Conservation (phyloP, 768 basidiomycete genomes). For the Rhizopogon sp. region DNA sequence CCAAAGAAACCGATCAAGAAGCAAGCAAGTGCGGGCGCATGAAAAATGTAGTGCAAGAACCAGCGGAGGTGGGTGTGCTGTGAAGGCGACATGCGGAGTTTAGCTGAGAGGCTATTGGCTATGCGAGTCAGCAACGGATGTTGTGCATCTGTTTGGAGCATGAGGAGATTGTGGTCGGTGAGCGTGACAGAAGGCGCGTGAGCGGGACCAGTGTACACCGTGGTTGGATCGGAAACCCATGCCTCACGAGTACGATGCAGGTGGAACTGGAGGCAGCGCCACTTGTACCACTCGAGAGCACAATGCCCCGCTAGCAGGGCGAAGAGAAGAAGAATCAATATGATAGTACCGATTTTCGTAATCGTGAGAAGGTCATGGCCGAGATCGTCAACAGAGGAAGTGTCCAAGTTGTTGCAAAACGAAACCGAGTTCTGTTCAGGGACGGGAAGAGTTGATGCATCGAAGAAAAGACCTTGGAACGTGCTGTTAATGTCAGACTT, state of each 20-base stretch:
- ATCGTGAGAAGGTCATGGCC: conserved; percentile 74
- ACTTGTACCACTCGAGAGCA: conserved; percentile 85
- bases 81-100: conserved; percentile 50
- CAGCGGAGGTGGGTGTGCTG: conserved; percentile 74
- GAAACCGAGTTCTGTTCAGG: conserved; percentile 63
- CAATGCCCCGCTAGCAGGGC: conserved; percentile 71
- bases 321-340: conserved; percentile 69
- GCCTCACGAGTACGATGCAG: conserved; percentile 69
- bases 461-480: conserved; percentile 66
- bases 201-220: conserved; percentile 33
- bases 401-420: conserved; percentile 79
- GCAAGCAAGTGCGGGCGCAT: conserved; percentile 85
- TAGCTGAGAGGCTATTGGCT: conserved; percentile 45
- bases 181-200: conserved; percentile 51
- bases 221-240: conserved; percentile 70
- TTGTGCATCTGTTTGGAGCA: conserved; percentile 60
- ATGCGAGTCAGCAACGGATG: conserved; percentile 75
- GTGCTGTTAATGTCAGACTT: conserved; percentile 90
- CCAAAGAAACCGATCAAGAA: conserved; percentile 93
- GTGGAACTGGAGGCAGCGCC: conserved; percentile 64
- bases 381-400: conserved; percentile 81
- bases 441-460: conserved; percentile 69
- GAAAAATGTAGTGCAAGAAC: conserved; percentile 89
- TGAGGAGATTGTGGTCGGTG: conserved; percentile 72
- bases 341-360: conserved; percentile 71